Conservation (phyloP, 2,329 filamentous ascomycete species). For the Geosmithia putterillii region DNA sequence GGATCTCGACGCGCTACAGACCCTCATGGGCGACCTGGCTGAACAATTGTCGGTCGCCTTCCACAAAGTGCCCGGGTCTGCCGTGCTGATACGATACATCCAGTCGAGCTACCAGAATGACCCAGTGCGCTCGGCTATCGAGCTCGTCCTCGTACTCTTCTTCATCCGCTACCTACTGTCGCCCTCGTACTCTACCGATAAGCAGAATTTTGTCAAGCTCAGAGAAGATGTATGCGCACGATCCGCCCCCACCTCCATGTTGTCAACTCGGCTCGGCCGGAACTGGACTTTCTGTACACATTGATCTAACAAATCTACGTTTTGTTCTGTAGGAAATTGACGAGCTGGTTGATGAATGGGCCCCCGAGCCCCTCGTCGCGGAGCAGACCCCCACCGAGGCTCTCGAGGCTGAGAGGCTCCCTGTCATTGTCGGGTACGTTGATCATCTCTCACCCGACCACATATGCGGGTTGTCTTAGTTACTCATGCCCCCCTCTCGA, state of each 20-base stretch:
- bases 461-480: neutral
- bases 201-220: conserved; percentile 79
- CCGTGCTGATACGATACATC: conserved; percentile 89
- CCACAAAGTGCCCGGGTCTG: conserved; percentile 84
- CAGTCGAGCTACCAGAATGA: conserved; percentile 97
- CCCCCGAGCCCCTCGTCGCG: conserved; percentile 79
- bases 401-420: conserved; percentile 69
- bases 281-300: neutral
- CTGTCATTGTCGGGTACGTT: conserved; percentile 73
- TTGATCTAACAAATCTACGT: too few species aligned
- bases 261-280: neutral
- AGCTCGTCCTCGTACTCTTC: conserved; percentile 88
- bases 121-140: conserved; percentile 83
- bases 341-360: conserved; percentile 93
- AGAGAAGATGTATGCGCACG: conserved; percentile 52
- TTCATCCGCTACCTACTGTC: conserved; percentile 87
- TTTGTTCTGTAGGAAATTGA: conserved; percentile 60
- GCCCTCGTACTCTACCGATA: conserved; percentile 83
- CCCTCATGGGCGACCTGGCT: conserved; percentile 33
- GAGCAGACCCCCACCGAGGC: conserved; percentile 64
- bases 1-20: conserved; percentile 52
- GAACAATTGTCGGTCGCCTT: conserved; percentile 52
- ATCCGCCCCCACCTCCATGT: neutral
- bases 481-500: neutral
- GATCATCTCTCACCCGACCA: neutral